Evolutionary conservation across 768 basidiomycete species (phyloP), one percentile per base, ranked within the genome.

Genomic region (Boletus pseudopeckii): DNA sequence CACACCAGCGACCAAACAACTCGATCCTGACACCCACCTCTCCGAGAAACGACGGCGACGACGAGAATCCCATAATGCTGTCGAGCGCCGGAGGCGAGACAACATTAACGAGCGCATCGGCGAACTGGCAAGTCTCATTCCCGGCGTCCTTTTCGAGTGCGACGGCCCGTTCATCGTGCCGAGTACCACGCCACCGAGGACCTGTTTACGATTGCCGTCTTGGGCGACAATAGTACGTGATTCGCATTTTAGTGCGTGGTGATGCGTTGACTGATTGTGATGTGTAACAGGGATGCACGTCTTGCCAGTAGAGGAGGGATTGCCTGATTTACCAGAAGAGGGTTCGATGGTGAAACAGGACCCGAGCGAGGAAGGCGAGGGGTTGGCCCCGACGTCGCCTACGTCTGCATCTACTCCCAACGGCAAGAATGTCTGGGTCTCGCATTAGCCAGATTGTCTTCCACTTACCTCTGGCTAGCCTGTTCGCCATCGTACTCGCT

Each of bases 61-160:
- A 45, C 72, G 93, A 54, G 93, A 95, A 71, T 86, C 84, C 8
- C 93, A 97, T 67, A 97, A 97, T 61, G 92, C 92, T 2, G 93
- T 97, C 59, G 93, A 97, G 74, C 76, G 93, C 17, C 72, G 93
- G 26, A 65, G 93, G 55, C 70, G 93, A 45, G 93, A 97, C 66
- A 95, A 94, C 68, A 97, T 97, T 69, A 97, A 97, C 71, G 93
- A 97, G 73, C 91, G 92, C 71, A 97, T 97, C 61, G 81, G 82
- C 37, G 93, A 97, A 68, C 80, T 97, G 1, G 88, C 93, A 18
- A 87, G 87, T 20, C 77, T 97, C 42, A 88, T 97, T 55, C 93
- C 93, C 1, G 92, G 92, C 68, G 86, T 85, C 62, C 78, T 94
- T 72, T 75, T 93, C 38, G 90, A 92, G 42, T 73, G 78, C 47